A percentile compares a stretch with the other conserved stretches of the same genome.
These are phyloP conservation scores for Bonia amplexicaulis DNA, from an alignment of 176 grass and related monocot species.

Conservation along the genomic window DNA sequence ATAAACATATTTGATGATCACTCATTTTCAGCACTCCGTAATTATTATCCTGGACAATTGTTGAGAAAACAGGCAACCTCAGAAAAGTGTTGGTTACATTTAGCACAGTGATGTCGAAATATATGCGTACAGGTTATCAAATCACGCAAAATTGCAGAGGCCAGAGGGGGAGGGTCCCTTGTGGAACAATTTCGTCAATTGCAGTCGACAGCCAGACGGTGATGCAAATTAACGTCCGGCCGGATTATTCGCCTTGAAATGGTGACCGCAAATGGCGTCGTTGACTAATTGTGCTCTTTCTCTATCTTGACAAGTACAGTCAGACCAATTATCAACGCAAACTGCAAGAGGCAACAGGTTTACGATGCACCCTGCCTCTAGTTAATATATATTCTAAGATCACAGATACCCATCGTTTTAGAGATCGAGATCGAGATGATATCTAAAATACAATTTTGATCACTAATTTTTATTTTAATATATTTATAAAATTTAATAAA, in stretches of 20 bases:
- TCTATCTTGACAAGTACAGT: background rate
- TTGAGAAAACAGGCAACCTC: no score
- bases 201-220: slow-evolving; percentile 6
- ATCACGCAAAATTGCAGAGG: background rate
- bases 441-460: no score
- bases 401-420: no score
- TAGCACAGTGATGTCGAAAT: background rate
- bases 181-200: slow-evolving; percentile 39
- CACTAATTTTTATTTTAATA: no score
- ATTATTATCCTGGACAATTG: no score
- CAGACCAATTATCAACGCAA: background rate
- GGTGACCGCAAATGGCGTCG: background rate
- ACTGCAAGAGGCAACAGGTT: background rate
- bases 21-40: no score
- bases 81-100: no score
- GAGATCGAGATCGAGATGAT: no score
- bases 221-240: background rate
- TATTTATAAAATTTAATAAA: no score
- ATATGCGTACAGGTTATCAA: background rate
- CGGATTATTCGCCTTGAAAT: background rate
- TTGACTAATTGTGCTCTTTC: background rate
- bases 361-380: background rate
- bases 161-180: background rate
- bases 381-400: no score
- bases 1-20: no score